Evolutionary conservation across 768 basidiomycete genomes (phyloP).

Genomic region (Lactarius hengduanensis): DNA sequence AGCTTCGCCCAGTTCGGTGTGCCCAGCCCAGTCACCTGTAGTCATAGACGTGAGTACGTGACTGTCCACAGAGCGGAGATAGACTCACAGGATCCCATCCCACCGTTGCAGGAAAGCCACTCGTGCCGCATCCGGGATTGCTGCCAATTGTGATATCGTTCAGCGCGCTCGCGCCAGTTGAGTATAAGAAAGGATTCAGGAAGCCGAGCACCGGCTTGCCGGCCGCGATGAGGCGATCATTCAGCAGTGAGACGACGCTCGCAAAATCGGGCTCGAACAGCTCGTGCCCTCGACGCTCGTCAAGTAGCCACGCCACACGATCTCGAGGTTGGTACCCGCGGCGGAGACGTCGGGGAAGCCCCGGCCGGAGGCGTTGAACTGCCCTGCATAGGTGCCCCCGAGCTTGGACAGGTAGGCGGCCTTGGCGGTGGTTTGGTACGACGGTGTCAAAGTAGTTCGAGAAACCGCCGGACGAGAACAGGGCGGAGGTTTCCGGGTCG

Average conservation of each 20-base stretch:
- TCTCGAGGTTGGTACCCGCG: conserved; percentile 35
- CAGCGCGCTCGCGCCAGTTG: conserved; percentile 31
- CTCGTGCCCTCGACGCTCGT: conserved; percentile 36
- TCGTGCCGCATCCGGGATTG: conserved; percentile 26
- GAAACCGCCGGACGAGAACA: conserved; percentile 40
- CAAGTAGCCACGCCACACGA: conserved; percentile 27
- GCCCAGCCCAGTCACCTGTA: conserved; percentile 52
- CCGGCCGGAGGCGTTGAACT: conserved; percentile 40
- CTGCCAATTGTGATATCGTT: conserved; percentile 39
- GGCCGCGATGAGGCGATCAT: conserved; percentile 34
- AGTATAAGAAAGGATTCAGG: conserved; percentile 36
- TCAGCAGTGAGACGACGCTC: conserved; percentile 37
- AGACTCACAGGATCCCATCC: conserved; percentile 27
- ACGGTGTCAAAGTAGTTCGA: conserved; percentile 37
- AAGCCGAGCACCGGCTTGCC: conserved; percentile 37
- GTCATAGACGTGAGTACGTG: not conserved
- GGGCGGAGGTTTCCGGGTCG: conserved; percentile 35
- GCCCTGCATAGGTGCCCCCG: conserved; percentile 33
- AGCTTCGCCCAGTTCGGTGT: conserved; percentile 54
- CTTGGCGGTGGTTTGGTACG: conserved; percentile 43
- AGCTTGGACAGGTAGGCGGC: conserved; percentile 38
- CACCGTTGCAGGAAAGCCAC: conserved; percentile 22
- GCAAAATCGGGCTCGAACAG: conserved; percentile 38
- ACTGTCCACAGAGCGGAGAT: not conserved
- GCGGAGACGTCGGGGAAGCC: conserved; percentile 51